Base-by-base conservation (phyloP, 177 flowering plant species). In the Tripterygium wilfordii region DNA sequence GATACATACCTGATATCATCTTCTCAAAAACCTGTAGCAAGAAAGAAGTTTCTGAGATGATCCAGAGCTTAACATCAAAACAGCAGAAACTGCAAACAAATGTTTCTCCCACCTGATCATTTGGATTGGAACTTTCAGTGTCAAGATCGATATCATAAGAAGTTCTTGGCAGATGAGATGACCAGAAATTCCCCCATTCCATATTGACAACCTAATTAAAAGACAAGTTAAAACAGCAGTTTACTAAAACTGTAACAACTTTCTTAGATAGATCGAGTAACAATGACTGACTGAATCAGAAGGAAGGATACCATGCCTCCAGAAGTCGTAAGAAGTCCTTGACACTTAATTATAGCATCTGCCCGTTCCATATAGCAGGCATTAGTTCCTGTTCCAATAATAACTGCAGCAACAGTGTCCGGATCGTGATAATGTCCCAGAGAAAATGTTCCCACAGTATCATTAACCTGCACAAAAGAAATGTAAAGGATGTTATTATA, bases 171-270 rank as follows among this genome's bases (percentile, higher is more conserved):
- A 86, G 70, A 74, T 86, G 97, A 37, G 90, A 78, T 23, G 97
- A 80, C 92, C 95, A 89, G 56, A 86, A 89, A 53, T 82, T 86
- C 33, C 92, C 97, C 97, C 97, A 89, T 63, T 89, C 97, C 85
- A 80, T 86, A 68, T 89, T 89, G 39, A 89, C 76, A 55, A 82
- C 94, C 97, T 89, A 55, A 54, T 37, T 26, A 56, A 24, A 43
- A 18, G 4, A 51, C 3, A 53, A 12, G 38, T n/a, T 17, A 28
- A 16, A 26, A 40, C 18, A 57, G 45, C n/a, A n/a, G n/a, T n/a
- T n/a, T n/a, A n/a, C n/a, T n/a, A n/a, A n/a, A n/a, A n/a, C n/a
- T n/a, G n/a, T n/a, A n/a, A n/a, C n/a, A n/a, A n/a, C n/a, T n/a
- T n/a, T n/a, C n/a, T n/a, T n/a, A n/a, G n/a, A n/a, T n/a, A n/a